Percentiles rank a stretch among this genome's conserved stretches.
phyloP scores from a whole-genome alignment of 73 alveolate genomes.

The Tetrahymena borealis region DNA sequence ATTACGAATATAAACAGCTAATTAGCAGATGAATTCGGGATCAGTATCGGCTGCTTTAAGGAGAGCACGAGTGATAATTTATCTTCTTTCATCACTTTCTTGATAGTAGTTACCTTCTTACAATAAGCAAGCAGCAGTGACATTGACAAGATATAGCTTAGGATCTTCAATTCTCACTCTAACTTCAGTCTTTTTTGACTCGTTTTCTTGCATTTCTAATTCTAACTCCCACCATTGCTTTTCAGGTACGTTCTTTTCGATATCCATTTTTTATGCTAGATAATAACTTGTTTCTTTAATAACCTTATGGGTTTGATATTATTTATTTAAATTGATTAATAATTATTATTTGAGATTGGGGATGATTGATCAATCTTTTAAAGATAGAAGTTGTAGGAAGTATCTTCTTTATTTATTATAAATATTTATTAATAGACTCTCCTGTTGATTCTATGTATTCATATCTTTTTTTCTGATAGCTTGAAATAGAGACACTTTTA shows the following conservation, averaged over 20 bases:
- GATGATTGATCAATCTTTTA: too few relatives aligned
- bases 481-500: too few relatives aligned
- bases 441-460: too few relatives aligned
- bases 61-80: not conserved
- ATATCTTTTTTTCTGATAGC: too few relatives aligned
- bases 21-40: constrained; percentile 41
- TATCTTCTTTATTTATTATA: too few relatives aligned
- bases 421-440: too few relatives aligned
- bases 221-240: not conserved
- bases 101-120: not conserved
- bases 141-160: not conserved
- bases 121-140: not conserved
- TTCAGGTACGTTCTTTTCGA: not conserved
- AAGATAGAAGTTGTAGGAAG: too few relatives aligned
- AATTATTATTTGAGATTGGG: too few relatives aligned
- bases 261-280: not conserved
- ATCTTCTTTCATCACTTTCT: not conserved
- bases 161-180: not conserved
- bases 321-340: too few relatives aligned
- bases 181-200: not conserved
- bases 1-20: constrained; percentile 47
- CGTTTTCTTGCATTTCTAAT: not conserved
- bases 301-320: too few relatives aligned
- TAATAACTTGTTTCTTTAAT: not conserved
- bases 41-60: constrained; percentile 21